Conservation (phyloP, 2,329 filamentous ascomycete genomes). For the Fusarium sp. region DNA sequence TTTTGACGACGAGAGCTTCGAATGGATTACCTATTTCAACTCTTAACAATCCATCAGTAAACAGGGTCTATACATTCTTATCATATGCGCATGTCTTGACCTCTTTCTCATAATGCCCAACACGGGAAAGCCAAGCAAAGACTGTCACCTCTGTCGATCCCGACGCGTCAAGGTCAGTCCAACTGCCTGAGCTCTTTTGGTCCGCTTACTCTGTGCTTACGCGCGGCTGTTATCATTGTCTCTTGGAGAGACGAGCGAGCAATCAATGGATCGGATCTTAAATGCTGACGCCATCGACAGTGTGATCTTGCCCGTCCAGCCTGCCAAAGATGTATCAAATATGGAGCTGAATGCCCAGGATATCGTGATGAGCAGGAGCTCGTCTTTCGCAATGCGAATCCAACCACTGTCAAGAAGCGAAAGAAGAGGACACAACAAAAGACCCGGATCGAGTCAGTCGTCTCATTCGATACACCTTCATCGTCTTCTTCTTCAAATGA, state of each 20-base stretch:
- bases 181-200: neutral
- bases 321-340: constrained; percentile 58
- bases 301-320: constrained; percentile 57
- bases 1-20: constrained; percentile 40
- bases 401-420: constrained; percentile 49
- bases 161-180: constrained; percentile 57
- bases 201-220: constrained; percentile 11
- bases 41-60: constrained; percentile 28
- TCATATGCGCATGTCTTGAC: constrained; percentile 3
- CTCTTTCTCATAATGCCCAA: constrained; percentile 54
- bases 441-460: constrained; percentile 15
- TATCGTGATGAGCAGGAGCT: constrained; percentile 57
- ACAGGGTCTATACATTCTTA: constrained; percentile 16
- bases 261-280: constrained; percentile 6
- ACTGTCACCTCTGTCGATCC: constrained; percentile 58
- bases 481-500: constrained; percentile 17
- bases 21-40: constrained; percentile 49
- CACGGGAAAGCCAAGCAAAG: constrained; percentile 57
- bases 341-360: constrained; percentile 56
- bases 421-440: constrained; percentile 48
- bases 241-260: constrained; percentile 9
- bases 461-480: constrained; percentile 10
- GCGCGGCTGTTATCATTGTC: constrained; percentile 9
- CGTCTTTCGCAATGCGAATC: constrained; percentile 55
- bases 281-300: constrained; percentile 44